These are phyloP conservation scores for Tilletiopsis washingtonensis DNA, from an alignment of 1,284 basidiomycete species.

Conservation along the genomic window DNA sequence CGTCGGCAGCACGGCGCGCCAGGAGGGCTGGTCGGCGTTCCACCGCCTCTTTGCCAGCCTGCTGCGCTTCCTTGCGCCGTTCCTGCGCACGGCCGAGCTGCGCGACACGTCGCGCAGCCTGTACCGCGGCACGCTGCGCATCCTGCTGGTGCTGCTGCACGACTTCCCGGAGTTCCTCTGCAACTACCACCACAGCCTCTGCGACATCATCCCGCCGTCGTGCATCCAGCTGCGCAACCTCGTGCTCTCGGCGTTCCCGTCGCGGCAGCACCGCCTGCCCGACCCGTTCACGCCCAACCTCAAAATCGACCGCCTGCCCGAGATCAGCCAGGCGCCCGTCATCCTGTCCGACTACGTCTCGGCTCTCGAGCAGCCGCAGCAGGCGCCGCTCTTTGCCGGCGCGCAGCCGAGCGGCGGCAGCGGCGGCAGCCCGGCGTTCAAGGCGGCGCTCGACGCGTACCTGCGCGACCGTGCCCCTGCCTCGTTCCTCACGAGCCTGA, in stretches of 20 bases:
- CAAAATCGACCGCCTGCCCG: slow-evolving; percentile 60
- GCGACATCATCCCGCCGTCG: slow-evolving; percentile 80
- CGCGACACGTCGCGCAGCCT: slow-evolving; percentile 76
- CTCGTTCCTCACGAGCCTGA: slow-evolving; percentile 68
- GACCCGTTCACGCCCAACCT: slow-evolving; percentile 61
- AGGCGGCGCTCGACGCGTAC: slow-evolving; percentile 70
- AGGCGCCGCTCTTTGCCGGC: too few species aligned
- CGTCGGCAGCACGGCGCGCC: slow-evolving; percentile 57
- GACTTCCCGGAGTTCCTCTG: slow-evolving; percentile 98
- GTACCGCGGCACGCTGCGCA: slow-evolving; percentile 83
- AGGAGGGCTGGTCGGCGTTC: slow-evolving; percentile 91
- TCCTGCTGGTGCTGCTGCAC: slow-evolving; percentile 88
- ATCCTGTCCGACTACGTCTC: slow-evolving; percentile 83
- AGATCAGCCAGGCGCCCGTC: slow-evolving; percentile 81
- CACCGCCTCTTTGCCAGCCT: slow-evolving; percentile 86
- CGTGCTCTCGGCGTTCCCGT: slow-evolving; percentile 93
- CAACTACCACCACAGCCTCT: slow-evolving; percentile 91
- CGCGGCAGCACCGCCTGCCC: slow-evolving; percentile 57
- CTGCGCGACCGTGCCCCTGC: slow-evolving; percentile 59
- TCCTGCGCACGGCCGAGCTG: slow-evolving; percentile 74
- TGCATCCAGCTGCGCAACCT: slow-evolving; percentile 96
- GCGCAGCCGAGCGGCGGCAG: too few species aligned
- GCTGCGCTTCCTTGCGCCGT: slow-evolving; percentile 86
- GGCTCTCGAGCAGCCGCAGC: slow-evolving; percentile 65
- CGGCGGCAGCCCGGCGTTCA: slow-evolving; percentile 56